Base-by-base conservation (phyloP, 768 basidiomycete genomes). In the Peribolospora kevripleyi region DNA sequence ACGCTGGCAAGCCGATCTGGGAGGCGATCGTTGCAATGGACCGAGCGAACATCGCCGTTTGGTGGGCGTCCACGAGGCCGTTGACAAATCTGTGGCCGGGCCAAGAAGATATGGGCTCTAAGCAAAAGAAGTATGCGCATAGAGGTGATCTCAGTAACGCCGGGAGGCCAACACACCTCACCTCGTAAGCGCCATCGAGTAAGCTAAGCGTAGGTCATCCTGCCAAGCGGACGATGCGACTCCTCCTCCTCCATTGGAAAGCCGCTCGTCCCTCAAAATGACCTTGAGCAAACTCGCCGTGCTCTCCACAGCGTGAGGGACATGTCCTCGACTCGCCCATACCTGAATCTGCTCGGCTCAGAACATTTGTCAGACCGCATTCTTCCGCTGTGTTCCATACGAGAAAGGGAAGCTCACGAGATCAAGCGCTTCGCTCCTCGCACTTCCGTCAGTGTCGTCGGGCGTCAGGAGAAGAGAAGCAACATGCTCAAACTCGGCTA, bases 41-140 rank as follows among this genome's bases (percentile, higher is more conserved):
- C 25, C 88, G 74, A 3, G 93, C 91, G 64, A 83, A 97, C 14
- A 76, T 75, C 6, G 88, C 85, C 7, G 77, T 74, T 63, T 98
- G 93, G 8, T 93, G 71, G 10, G 90, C 87, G 63, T 98, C 93
- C 6, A 95, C 91, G 43, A 97, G 74, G 2, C 87, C 84, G 62
- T 97, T 98, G 60, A 97, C 84, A 60, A 97, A 76, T 41, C 91
- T 84, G 66, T 51, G 71, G 67, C 42, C 84, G 71, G 43, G 66
- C 61, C 13, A 51, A 37, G 0, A 73, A 70, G 3, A 65, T 51
- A 37, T 61, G 54, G 7, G 66, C 61, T 3, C 55, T 52, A 3
- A 60, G 46, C n/a, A 50, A 25, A 45, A 5, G 7, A 41, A 41
- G n/a, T 38, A 55, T 13, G 7, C 11, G 42, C 9, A 8, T 7